Conservation (phyloP, 2,329 filamentous ascomycete species). For the Trichoderma hamatum region DNA sequence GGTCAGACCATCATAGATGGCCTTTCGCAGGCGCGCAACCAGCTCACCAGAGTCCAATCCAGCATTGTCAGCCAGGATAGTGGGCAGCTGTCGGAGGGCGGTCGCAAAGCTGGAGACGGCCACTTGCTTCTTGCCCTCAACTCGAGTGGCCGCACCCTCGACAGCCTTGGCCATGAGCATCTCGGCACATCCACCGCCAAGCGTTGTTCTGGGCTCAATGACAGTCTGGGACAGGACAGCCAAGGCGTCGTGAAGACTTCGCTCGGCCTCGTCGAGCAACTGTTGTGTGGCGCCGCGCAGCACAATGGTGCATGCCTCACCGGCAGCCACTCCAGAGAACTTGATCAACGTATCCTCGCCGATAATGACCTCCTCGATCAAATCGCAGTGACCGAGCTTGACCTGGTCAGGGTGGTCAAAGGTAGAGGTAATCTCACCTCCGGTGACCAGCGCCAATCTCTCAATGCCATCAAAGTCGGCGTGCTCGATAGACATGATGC, state of each 20-base stretch:
- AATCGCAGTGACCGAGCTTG: constrained; percentile 90
- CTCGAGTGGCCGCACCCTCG: constrained; percentile 87
- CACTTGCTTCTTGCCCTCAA: constrained; percentile 94
- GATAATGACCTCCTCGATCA: constrained; percentile 98
- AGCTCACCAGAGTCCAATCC: constrained; percentile 95
- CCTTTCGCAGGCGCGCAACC: constrained; percentile 86
- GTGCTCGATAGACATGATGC: constrained; percentile 98
- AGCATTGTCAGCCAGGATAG: constrained; percentile 95
- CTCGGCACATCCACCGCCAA: constrained; percentile 94
- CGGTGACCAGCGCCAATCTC: constrained; percentile 89
- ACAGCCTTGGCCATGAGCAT: constrained; percentile 99
- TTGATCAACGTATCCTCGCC: constrained; percentile 97
- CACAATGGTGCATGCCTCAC: constrained; percentile 94
- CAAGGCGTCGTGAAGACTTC: constrained; percentile 92
- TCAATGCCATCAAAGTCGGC: constrained; percentile 99
- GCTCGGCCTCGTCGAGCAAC: constrained; percentile 93
- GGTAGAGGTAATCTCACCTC: constrained; percentile 94
- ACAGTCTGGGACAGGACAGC: constrained; percentile 97
- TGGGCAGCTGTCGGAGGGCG: constrained; percentile 89
- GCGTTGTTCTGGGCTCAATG: constrained; percentile 87
- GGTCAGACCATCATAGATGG: constrained; percentile 91
- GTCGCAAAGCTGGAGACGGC: constrained; percentile 88
- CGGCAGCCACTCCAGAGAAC: constrained; percentile 93
- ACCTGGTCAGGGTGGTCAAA: constrained; percentile 98
- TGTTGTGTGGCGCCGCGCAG: constrained; percentile 95